Percentiles rank a stretch among this genome's conserved stretches.
These are phyloP conservation scores for Prunella vulgaris DNA, from an alignment of 257 asterid genomes.

Conservation along the genomic window DNA sequence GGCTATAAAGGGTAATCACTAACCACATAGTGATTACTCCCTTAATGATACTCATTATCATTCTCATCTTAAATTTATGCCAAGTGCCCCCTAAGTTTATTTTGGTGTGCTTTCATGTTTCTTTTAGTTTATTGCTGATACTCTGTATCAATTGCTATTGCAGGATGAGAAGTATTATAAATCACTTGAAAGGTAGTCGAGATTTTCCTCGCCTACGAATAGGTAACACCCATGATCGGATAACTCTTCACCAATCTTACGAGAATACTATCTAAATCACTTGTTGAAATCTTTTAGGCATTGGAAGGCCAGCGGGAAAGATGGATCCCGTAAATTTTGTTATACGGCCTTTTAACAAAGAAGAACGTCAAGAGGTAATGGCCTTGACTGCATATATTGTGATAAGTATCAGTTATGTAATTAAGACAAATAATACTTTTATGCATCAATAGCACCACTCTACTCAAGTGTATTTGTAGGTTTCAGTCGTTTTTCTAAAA, in stretches of 20 bases:
- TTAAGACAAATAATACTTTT: too few relatives aligned
- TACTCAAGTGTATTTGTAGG: too few relatives aligned
- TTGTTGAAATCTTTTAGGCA: constrained; percentile 39
- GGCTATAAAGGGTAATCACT: too few relatives aligned
- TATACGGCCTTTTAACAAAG: constrained; percentile 72
- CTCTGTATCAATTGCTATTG: constrained; percentile 11
- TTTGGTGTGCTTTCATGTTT: not conserved
- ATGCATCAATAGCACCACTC: too few relatives aligned
- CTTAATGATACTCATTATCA: too few relatives aligned
- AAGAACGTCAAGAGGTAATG: constrained; percentile 77
- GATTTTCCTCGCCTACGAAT: constrained; percentile 89
- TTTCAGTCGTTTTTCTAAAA: too few relatives aligned
- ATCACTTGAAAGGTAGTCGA: constrained; percentile 68
- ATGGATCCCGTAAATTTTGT: constrained; percentile 78
- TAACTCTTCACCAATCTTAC: not conserved
- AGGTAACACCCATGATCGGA: constrained; percentile 40
- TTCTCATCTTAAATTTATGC: too few relatives aligned
- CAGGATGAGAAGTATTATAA: constrained; percentile 91
- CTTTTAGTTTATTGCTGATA: not conserved
- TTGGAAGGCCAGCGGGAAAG: constrained; percentile 94
- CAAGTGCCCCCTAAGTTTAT: too few relatives aligned
- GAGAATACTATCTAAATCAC: not conserved
- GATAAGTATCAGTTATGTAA: not conserved
- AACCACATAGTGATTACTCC: too few relatives aligned
- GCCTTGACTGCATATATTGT: not conserved